phyloP scores from a whole-genome alignment of 495 filamentous ascomycete genomes.

The Pyrenopolyporus hunteri region DNA sequence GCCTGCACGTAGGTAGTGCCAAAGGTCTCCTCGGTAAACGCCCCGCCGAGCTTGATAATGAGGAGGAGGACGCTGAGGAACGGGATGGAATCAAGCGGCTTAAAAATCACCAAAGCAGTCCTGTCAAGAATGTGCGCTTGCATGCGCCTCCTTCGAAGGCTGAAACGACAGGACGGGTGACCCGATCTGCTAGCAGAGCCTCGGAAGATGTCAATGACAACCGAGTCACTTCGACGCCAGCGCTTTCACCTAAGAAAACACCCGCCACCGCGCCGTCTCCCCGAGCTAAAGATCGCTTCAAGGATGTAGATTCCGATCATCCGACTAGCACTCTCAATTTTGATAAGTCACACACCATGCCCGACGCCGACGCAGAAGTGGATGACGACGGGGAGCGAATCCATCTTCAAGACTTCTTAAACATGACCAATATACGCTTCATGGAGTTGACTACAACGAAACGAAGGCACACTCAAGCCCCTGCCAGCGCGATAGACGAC shows the following conservation, averaged over 20 bases:
- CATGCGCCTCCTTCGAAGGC: constrained; percentile 69
- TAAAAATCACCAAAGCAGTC: constrained; percentile 73
- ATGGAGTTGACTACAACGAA: constrained; percentile 96
- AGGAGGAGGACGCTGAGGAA: constrained; percentile 71
- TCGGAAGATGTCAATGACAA: constrained; percentile 37
- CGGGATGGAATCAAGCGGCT: constrained; percentile 71
- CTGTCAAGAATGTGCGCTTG: constrained; percentile 75
- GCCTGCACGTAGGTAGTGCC: constrained; percentile 75
- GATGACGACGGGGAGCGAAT: constrained; percentile 68
- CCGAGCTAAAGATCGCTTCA: constrained; percentile 57
- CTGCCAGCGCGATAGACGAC: constrained; percentile 50
- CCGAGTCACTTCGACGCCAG: constrained; percentile 49
- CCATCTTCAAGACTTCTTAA: constrained; percentile 88
- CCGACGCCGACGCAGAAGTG: constrained; percentile 43
- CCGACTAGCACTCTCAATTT: constrained; percentile 55
- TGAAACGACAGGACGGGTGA: constrained; percentile 65
- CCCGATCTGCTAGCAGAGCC: constrained; percentile 56
- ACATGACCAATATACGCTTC: constrained; percentile 94
- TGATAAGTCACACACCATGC: constrained; percentile 45
- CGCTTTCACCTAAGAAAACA: constrained; percentile 53
- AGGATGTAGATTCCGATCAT: constrained; percentile 50
- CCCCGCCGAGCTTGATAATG: constrained; percentile 71
- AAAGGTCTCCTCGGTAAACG: constrained; percentile 77
- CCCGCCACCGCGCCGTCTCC: constrained; percentile 51
- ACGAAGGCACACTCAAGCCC: constrained; percentile 80